Conservation (phyloP, 1,284 basidiomycete genomes). For the Exsudoporus floridanus region DNA sequence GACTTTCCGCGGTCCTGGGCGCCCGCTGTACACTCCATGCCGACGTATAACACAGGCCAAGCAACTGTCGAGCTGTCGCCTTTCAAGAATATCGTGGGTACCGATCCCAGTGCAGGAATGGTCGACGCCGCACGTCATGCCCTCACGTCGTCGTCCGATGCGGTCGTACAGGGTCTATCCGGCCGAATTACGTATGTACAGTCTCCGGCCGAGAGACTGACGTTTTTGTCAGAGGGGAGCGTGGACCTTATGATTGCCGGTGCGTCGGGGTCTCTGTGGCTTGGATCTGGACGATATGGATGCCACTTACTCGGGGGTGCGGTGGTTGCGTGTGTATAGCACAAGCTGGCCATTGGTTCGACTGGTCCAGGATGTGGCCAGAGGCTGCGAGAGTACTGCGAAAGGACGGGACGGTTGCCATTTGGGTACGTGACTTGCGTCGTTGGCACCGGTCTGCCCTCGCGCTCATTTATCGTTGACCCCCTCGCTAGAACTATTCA, state of each 20-base stretch:
- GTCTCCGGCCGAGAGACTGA: constrained; percentile 56
- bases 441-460: too few relatives aligned
- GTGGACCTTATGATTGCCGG: constrained; percentile 79
- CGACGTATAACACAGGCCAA: constrained; percentile 34
- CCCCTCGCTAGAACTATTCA: constrained; percentile 63
- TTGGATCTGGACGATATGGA: background rate
- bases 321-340: constrained; percentile 42
- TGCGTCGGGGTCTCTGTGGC: constrained; percentile 29
- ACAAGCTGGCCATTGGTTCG: constrained; percentile 88
- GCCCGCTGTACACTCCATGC: too few relatives aligned
- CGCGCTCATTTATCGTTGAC: too few relatives aligned
- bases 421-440: constrained; percentile 77
- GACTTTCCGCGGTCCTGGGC: background rate
- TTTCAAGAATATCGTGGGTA: constrained; percentile 65
- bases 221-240: constrained; percentile 50
- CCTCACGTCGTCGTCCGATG: constrained; percentile 16
- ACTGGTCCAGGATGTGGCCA: constrained; percentile 72
- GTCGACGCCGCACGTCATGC: constrained; percentile 56
- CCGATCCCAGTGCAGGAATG: constrained; percentile 79
- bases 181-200: constrained; percentile 47
- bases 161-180: background rate
- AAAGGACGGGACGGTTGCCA: constrained; percentile 69
- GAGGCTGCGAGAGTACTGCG: constrained; percentile 66
- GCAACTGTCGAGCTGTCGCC: constrained; percentile 62
- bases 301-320: background rate